Evolutionary conservation across 805 yeast genomes (phyloP).

Genomic region (Candida nitratophila): DNA sequence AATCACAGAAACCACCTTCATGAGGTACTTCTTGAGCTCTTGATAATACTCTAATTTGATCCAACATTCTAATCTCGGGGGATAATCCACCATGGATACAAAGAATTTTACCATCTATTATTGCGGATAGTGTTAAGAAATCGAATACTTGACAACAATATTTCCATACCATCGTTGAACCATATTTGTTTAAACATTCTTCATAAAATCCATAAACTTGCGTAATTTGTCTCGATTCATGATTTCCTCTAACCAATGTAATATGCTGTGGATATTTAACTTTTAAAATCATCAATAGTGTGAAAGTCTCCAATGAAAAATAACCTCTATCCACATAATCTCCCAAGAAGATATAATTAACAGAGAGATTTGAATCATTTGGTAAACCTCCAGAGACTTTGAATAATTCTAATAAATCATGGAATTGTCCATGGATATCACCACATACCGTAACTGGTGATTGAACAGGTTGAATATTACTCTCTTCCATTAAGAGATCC

Average conservation of each 20-base stretch:
- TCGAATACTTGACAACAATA: slow-evolving; percentile 96
- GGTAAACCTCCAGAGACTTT: slow-evolving; percentile 92
- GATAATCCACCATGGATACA: slow-evolving; percentile 98
- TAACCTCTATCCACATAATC: slow-evolving; percentile 99
- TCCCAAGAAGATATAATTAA: slow-evolving; percentile 79
- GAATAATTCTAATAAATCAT: slow-evolving; percentile 85
- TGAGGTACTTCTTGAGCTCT: slow-evolving; percentile 99
- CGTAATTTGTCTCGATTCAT: slow-evolving; percentile 95
- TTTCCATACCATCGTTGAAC: slow-evolving; percentile 93
- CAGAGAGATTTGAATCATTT: slow-evolving; percentile 38
- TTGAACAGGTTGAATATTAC: slow-evolving; percentile 89
- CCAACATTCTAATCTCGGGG: slow-evolving; percentile 96
- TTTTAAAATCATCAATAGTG: slow-evolving; percentile 86
- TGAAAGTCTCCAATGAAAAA: slow-evolving; percentile 89
- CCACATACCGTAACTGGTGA: slow-evolving; percentile 95
- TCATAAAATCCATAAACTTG: slow-evolving; percentile 98
- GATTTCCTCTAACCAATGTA: slow-evolving; percentile 95
- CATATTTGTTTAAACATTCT: slow-evolving; percentile 89
- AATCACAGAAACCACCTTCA: slow-evolving; percentile 97
- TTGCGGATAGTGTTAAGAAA: slow-evolving; percentile 88
- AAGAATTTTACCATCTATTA: slow-evolving; percentile 86
- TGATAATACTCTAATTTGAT: slow-evolving; percentile 87
- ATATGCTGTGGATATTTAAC: slow-evolving; percentile 64
- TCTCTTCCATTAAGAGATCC: slow-evolving; percentile 91
- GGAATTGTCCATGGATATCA: slow-evolving; percentile 97